Base-by-base conservation (phyloP, 192 early-diverging fungal species). In the Coemansia sp. region DNA sequence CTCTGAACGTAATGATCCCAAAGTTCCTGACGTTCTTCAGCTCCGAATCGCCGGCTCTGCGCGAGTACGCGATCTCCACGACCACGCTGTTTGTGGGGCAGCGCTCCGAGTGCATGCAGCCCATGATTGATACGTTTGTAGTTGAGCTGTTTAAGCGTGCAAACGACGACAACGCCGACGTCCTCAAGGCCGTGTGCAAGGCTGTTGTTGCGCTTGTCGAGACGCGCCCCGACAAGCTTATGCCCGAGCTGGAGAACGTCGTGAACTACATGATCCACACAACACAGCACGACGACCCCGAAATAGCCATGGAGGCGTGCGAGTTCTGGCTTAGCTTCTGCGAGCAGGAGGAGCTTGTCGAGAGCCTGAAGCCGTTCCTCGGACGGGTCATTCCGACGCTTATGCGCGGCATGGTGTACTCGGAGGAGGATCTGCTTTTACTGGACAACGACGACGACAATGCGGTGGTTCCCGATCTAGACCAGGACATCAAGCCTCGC, bases 321-420 rank as follows among this genome's bases (percentile, higher is more conserved):
- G 98, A 99, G 82, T 99, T 99, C 79, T 99, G 96, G 96, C 75
- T 97, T 34, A 90, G 91, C 40, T 94, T 98, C 85, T 94, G 93
- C 58, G 97, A 99, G 78, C 94, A 95, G 66, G 90, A 93, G 46
- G 86, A 86, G 29, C 67, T 96, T 63, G 81, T 86, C 53, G 91
- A 87, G 58, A 84, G 87, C 43, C 79, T 94, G 56, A 86, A 83
- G 52, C 89, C 88, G 16, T 87, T 85, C 67, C 72, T 91, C 29
- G 78, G 75, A 60, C 91, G 89, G 26, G 86, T 99, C 35, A 86
- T 99, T 26, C 96, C 96, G 21, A 92, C 95, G 7, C 84, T 99
- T 56, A 86, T 99, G 58, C 90, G 91, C 61, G 87, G 94, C 37
- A 99, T 98, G 96, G 90, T 98, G 16, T 99, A 98, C 82, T 90